These are phyloP conservation scores for Babesia sp. DNA, from an alignment of 169 alveolate species.

Conservation along the genomic window DNA sequence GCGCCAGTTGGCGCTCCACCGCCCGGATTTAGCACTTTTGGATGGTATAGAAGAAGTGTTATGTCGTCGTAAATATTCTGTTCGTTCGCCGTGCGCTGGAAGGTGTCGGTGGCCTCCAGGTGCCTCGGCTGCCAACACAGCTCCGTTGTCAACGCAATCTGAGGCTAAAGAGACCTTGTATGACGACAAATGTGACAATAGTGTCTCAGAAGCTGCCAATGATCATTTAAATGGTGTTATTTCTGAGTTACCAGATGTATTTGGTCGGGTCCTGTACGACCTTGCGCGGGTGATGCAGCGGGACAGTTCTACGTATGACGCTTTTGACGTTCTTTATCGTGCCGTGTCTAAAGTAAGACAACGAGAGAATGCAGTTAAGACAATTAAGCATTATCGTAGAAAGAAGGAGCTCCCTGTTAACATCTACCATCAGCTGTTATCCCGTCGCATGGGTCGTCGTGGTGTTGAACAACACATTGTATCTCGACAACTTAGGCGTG, in stretches of 20 bases:
- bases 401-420: background rate
- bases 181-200: background rate
- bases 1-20: background rate
- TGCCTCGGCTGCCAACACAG: background rate
- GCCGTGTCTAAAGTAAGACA: conserved; percentile 9
- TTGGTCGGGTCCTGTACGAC: conserved; percentile 49
- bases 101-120: background rate
- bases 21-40: background rate
- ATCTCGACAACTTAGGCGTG: background rate
- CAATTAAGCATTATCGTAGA: conserved; percentile 12
- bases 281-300: conserved; percentile 36
- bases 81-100: background rate
- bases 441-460: conserved; percentile 36
- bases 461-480: background rate
- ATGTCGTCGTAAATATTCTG: background rate
- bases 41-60: background rate
- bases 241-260: conserved; percentile 1
- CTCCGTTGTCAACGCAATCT: background rate
- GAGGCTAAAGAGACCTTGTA: background rate
- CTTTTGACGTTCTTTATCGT: conserved; percentile 39
- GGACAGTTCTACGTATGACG: conserved; percentile 24
- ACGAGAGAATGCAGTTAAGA: conserved; percentile 1
- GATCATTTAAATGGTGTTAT: background rate
- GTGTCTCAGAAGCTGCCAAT: background rate
- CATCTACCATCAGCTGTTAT: conserved; percentile 32